These are phyloP conservation scores for Leishmania turanica DNA, from an alignment of 208 protist species.

Conservation along the genomic window DNA sequence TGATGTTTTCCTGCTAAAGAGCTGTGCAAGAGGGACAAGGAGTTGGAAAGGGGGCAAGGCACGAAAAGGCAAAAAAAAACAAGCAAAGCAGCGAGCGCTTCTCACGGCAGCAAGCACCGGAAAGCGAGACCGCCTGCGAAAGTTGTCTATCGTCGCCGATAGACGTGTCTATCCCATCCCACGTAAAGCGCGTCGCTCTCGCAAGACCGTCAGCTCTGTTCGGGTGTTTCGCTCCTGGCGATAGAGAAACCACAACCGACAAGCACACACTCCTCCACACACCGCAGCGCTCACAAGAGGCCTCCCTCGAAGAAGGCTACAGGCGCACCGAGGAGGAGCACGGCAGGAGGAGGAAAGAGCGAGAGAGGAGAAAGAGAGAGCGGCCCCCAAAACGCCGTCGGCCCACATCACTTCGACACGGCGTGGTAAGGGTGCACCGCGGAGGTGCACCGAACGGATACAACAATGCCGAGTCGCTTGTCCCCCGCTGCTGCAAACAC, in stretches of 20 bases:
- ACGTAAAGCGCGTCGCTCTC: background rate
- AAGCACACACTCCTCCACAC: background rate
- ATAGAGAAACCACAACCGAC: background rate
- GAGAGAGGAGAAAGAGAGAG: background rate
- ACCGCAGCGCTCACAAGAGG: background rate
- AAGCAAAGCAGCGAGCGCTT: background rate
- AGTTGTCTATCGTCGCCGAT: background rate
- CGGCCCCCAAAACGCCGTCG: background rate
- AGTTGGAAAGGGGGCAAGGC: background rate
- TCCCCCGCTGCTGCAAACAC: constrained; percentile 4
- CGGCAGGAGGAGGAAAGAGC: background rate
- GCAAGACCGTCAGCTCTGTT: background rate
- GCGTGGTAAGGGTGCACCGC: constrained; percentile 60
- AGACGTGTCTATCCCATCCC: background rate
- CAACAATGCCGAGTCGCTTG: constrained; percentile 32
- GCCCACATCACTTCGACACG: constrained; percentile 5
- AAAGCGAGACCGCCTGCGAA: background rate
- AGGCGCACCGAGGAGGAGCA: background rate
- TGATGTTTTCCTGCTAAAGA: background rate
- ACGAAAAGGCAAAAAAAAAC: background rate
- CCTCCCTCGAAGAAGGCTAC: background rate
- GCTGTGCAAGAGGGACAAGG: background rate
- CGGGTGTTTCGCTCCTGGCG: background rate
- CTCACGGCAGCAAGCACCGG: background rate
- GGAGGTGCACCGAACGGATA: constrained; percentile 51